phyloP scores from a whole-genome alignment of 805 yeast genomes.

The Barnettozyma californica region DNA sequence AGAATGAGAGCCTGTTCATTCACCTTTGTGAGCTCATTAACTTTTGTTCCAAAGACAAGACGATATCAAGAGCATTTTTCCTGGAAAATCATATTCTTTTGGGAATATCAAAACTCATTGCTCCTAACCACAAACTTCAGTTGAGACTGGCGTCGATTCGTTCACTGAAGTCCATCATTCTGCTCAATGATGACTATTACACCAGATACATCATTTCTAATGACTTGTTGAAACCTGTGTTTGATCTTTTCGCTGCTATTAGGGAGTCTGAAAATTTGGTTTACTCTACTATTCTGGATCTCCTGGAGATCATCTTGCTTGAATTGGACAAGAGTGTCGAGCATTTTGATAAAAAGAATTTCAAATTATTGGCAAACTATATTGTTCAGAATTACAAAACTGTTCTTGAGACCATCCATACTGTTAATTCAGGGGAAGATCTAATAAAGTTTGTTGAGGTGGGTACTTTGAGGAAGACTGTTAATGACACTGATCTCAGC shows the following conservation, averaged over 20 bases:
- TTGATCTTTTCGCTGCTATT: conserved; percentile 44
- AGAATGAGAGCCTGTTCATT: conserved; percentile 42
- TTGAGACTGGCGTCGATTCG: conserved; percentile 64
- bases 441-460: conserved; percentile 17
- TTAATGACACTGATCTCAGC: conserved; percentile 35
- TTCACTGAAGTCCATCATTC: conserved; percentile 57
- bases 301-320: conserved; percentile 43
- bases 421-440: conserved; percentile 21
- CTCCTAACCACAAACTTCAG: conserved; percentile 35
- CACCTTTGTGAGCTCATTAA: conserved; percentile 66
- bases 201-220: conserved; percentile 51
- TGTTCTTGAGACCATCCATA: conserved; percentile 24
- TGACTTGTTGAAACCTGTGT: conserved; percentile 44
- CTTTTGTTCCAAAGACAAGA: conserved; percentile 54
- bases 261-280: conserved; percentile 53
- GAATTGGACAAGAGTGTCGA: conserved; percentile 18
- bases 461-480: conserved; percentile 12
- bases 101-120: conserved; percentile 49
- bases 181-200: conserved; percentile 58
- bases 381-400: conserved; percentile 17
- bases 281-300: conserved; percentile 70
- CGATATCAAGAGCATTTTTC: conserved; percentile 56
- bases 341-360: conserved; percentile 18
- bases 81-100: conserved; percentile 51
- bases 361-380: conserved; percentile 20